Conservation (phyloP, 192 early-diverging fungal species). For the Thamnidium elegans region DNA sequence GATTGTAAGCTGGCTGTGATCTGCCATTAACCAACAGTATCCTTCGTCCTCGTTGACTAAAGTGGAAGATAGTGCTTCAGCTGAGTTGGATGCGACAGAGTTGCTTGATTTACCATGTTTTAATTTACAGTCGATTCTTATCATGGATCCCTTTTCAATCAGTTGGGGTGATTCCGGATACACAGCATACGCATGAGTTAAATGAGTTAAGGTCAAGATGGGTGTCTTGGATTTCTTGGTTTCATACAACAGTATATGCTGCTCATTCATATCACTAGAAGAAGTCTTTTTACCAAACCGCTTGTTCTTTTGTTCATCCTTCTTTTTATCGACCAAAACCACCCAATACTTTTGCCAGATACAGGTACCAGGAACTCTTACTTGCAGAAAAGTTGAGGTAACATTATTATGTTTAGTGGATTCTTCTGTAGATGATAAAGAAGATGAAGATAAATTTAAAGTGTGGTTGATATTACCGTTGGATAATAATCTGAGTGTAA, state of each 20-base stretch:
- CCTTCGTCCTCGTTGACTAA: not conserved
- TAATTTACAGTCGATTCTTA: conserved; percentile 38
- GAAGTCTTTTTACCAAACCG: conserved; percentile 34
- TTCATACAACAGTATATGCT: conserved; percentile 49
- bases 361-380: conserved; percentile 42
- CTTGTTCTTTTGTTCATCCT: conserved; percentile 35
- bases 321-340: conserved; percentile 48
- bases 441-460: not conserved
- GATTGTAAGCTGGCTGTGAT: conserved; percentile 24
- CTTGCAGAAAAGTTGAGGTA: conserved; percentile 51
- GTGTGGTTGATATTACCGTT: conserved; percentile 22
- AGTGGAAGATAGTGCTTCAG: no score
- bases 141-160: conserved; percentile 35
- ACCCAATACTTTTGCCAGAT: conserved; percentile 51
- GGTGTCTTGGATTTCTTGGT: conserved; percentile 50
- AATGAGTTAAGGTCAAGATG: conserved; percentile 44
- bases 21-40: conserved; percentile 32
- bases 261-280: conserved; percentile 17
- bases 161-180: conserved; percentile 45
- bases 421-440: conserved; percentile 38
- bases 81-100: conserved; percentile 1
- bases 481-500: conserved; percentile 54
- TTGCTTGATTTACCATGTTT: not conserved
- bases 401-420: conserved; percentile 39
- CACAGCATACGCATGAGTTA: conserved; percentile 54